Evolutionary conservation across 1,284 basidiomycete species (phyloP), one percentile per base, ranked within the genome.

Genomic region (Xerocomus minutiporus): DNA sequence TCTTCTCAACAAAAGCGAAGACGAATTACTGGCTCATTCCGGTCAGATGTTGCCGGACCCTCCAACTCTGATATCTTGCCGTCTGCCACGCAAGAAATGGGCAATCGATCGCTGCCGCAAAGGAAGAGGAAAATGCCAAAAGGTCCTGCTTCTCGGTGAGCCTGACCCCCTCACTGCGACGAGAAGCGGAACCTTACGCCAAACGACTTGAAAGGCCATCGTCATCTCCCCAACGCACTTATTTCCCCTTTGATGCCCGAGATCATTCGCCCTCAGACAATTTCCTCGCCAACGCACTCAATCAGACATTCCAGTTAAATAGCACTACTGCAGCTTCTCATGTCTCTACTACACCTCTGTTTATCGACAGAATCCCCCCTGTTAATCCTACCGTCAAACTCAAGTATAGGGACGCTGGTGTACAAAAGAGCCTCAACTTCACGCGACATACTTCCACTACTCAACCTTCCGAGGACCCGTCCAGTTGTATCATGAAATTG

Each of bases 91-190:
- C 56, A 51, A 49, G 55, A 46, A 20, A 42, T 20, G 34, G 13
- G 48, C 7, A 40, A 6, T 41, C 50, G 25, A 32, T 39, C 51
- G 8, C n/a, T 20, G 20, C 20, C 51, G 1, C 59, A 53, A 46
- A 67, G 53, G 52, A 64, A 61, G 48, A 64, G 50, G 46, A 68
- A 63, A 50, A 41, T 42, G 32, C 39, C 52, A 11, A 58, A 43
- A 53, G 61, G 66, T 57, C 42, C 64, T 64, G 63, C 62, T 64
- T 68, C 63, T 60, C 64, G 63, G 63, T 64, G 64, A 64, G 63
- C 64, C 52, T 50, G 52, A 53, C 60, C 53, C 57, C 53, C 63
- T 67, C 66, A 62, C 66, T 68, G 64, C 52, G 31, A 35, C 53
- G 48, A 55, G 66, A 66, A 68, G 63, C 55, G 60, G 59, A 65